Conservation (phyloP, 495 filamentous ascomycete genomes). For the Penicillium coffeae region DNA sequence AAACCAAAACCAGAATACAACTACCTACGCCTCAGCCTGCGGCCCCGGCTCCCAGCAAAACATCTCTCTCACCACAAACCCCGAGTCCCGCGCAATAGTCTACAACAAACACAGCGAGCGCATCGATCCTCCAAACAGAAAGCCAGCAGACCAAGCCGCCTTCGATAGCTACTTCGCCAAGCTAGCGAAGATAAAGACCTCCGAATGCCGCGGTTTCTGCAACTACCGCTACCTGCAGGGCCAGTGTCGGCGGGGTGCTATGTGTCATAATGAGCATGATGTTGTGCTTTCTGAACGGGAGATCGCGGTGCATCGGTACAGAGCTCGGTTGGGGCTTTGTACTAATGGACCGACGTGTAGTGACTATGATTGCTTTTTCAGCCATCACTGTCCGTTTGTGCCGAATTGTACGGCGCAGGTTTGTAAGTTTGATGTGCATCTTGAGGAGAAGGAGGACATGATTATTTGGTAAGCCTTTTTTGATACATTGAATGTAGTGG, state of each 20-base stretch:
- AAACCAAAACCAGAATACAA: background rate
- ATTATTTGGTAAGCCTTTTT: background rate
- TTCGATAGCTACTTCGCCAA: slow-evolving; percentile 1
- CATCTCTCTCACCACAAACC: background rate
- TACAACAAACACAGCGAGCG: background rate
- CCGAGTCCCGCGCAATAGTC: background rate
- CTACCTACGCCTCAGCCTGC: background rate
- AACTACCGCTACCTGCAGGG: slow-evolving; percentile 1
- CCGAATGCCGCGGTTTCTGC: slow-evolving; percentile 3
- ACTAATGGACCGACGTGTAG: slow-evolving; percentile 1
- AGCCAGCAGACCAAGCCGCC: background rate
- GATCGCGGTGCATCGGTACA: background rate
- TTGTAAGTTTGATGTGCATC: slow-evolving; percentile 1
- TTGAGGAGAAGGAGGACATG: background rate
- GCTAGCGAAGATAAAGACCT: background rate
- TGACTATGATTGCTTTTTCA: slow-evolving; percentile 9
- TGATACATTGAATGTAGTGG: background rate
- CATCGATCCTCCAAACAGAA: background rate
- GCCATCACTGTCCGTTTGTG: slow-evolving; percentile 10
- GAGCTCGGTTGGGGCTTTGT: slow-evolving; percentile 2
- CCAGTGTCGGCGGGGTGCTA: background rate
- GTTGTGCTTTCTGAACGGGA: background rate
- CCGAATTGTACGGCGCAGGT: background rate
- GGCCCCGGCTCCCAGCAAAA: background rate
- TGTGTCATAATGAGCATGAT: slow-evolving; percentile 1